These are phyloP conservation scores for Calcarisporium arbuscula DNA, from an alignment of 2,329 filamentous ascomycete genomes.

Conservation along the genomic window DNA sequence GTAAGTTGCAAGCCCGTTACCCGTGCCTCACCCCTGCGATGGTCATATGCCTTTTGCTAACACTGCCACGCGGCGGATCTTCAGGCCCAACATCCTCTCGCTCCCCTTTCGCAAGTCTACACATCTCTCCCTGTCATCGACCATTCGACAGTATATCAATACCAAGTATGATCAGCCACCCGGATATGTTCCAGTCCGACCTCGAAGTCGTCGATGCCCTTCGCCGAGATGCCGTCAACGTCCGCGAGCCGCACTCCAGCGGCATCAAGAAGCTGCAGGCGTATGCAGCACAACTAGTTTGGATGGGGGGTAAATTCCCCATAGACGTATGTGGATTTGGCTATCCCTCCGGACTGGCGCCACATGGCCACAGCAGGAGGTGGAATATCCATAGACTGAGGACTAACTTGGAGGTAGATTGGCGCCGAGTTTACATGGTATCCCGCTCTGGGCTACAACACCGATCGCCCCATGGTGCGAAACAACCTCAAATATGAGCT, in stretches of 20 bases:
- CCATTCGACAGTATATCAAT: slow-evolving; percentile 92
- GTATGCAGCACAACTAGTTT: slow-evolving; percentile 88
- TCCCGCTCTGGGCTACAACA: slow-evolving; percentile 85
- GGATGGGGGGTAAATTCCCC: slow-evolving; percentile 92
- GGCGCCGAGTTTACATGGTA: slow-evolving; percentile 97
- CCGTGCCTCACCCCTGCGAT: too few species aligned
- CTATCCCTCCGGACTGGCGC: too few species aligned
- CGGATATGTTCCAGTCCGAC: slow-evolving; percentile 91
- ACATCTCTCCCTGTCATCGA: slow-evolving; percentile 68
- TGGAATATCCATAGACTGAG: too few species aligned
- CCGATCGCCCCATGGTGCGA: slow-evolving; percentile 60
- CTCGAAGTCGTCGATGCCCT: slow-evolving; percentile 76
- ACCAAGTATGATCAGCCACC: slow-evolving; percentile 98
- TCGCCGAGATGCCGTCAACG: slow-evolving; percentile 79
- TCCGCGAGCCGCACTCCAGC: slow-evolving; percentile 79
- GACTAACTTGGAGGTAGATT: slow-evolving; percentile 48
- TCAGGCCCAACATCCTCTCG: slow-evolving; percentile 65
- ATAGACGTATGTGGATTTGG: slow-evolving; percentile 59
- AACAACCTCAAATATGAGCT: slow-evolving; percentile 76
- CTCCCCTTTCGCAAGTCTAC: slow-evolving; percentile 85
- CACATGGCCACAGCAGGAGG: not conserved
- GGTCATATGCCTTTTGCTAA: too few species aligned
- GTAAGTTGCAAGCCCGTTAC: too few species aligned
- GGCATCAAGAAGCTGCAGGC: slow-evolving; percentile 82
- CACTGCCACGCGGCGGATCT: too few species aligned